Evolutionary conservation across 495 filamentous ascomycete genomes (phyloP), one percentile per base, ranked within the genome.

Genomic region (Penicillium taxi): DNA sequence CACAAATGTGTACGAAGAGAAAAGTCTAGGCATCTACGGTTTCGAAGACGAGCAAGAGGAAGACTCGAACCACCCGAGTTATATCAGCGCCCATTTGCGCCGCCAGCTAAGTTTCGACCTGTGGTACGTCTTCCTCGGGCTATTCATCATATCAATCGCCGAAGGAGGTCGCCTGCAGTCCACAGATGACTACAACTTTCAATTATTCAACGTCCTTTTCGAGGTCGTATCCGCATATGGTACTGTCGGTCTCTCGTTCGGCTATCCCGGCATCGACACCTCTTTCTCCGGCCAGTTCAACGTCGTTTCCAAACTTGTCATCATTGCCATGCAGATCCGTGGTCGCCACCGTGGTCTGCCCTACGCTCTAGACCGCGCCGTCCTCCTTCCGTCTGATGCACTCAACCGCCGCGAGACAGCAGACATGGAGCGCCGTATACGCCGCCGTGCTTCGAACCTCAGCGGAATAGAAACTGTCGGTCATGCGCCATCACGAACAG

Each of bases 1-100:
- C 34, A 96, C 90, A 23, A 96, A 96, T 57, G 89, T 95, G 7
- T 96, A 96, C 67, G 90, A 96, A 59, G 90, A 96, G 55, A 83
- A 83, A 49, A 89, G 84, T 36, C 74, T 96, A 7, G 90, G 90
- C 2, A 75, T 96, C 14, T 96, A 85, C 50, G 52, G 48, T 12
- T 19, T 51, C 14, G 70, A 73, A 1, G 55, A 66, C 0, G 39
- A 52, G 0, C 44, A 46, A 6, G 61, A 64, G 1, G 61, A 65
- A 2, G 45, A 38, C 14, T 71, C 79, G n/a, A 72, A 61, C 17
- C 76, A 82, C 24, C 74, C 82, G 18, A 86, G 76, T 40, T 96
- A 95, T 47, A 79, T 96, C 36, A 82, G 84, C 9, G 74, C 83
- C 24, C 90, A 96, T 70, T 72, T 96, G 48, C 81, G 87, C 7